phyloP scores from a whole-genome alignment of 176 grass and related monocot genomes.

The Avena atlantica region DNA sequence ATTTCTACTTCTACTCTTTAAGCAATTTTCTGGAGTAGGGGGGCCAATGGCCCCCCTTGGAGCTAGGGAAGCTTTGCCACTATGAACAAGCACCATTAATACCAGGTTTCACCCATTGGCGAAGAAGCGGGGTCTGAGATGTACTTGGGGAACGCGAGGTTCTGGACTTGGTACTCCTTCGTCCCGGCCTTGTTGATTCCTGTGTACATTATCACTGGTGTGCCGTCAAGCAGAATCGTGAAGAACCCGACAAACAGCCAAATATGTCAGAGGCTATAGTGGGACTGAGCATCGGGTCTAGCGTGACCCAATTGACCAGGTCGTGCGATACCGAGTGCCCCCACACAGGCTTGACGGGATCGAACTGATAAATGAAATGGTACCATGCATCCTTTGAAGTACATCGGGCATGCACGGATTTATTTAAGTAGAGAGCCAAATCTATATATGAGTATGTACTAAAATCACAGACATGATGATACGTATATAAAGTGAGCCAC shows the following conservation, averaged over 20 bases:
- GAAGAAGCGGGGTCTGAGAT: slow-evolving; percentile 52
- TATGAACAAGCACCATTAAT: slow-evolving; percentile 31
- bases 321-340: slow-evolving; percentile 61
- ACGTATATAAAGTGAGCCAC: no score
- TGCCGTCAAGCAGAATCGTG: slow-evolving; percentile 54
- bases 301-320: slow-evolving; percentile 66
- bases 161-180: slow-evolving; percentile 61
- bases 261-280: slow-evolving; percentile 54
- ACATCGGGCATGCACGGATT: no score
- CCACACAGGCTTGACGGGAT: no score
- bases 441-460: no score
- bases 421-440: no score
- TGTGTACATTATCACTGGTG: slow-evolving; percentile 61
- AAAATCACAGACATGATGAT: no score
- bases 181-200: slow-evolving; percentile 33
- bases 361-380: no score
- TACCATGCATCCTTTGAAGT: no score
- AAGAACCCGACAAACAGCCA: slow-evolving; percentile 67
- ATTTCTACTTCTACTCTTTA: no score
- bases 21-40: no score
- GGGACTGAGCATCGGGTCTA: slow-evolving; percentile 54
- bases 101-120: slow-evolving; percentile 54
- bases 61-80: no score
- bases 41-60: no score
- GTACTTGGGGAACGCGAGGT: slow-evolving; percentile 56